phyloP scores from a whole-genome alignment of 768 basidiomycete species.

The Phylloporus rhodoxanthus region DNA sequence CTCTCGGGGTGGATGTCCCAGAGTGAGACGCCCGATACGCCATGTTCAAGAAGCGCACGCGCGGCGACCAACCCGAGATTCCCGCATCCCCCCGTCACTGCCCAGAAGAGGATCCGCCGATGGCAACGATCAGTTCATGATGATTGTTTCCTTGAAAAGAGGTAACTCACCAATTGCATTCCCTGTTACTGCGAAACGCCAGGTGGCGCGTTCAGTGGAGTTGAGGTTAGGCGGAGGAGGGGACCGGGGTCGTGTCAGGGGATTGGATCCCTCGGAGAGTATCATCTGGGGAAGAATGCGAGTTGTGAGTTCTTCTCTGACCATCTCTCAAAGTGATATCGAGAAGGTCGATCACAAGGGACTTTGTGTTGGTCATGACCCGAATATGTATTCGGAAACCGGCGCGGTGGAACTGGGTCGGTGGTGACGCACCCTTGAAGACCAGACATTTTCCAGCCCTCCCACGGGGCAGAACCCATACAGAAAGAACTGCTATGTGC shows the following conservation, averaged over 20 bases:
- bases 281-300: slow-evolving; percentile 30
- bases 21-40: slow-evolving; percentile 26
- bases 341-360: neutral
- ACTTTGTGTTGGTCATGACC: neutral
- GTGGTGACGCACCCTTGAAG: neutral
- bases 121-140: neutral
- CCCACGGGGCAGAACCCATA: neutral
- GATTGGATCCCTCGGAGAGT: slow-evolving; percentile 30
- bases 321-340: slow-evolving; percentile 3
- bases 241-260: slow-evolving; percentile 26
- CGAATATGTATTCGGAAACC: neutral
- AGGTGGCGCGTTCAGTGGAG: slow-evolving; percentile 26
- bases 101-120: neutral
- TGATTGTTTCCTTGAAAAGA: neutral
- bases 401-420: neutral
- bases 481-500: neutral
- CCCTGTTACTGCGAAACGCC: slow-evolving; percentile 33
- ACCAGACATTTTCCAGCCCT: too few relatives aligned
- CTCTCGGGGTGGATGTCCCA: slow-evolving; percentile 19
- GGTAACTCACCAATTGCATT: slow-evolving; percentile 36
- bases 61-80: slow-evolving; percentile 33
- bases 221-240: slow-evolving; percentile 15
- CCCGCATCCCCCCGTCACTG: slow-evolving; percentile 42
- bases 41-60: slow-evolving; percentile 42
- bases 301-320: slow-evolving; percentile 25